Evolutionary conservation across 345 rosid species (phyloP).

Genomic region (Populus tremula): DNA sequence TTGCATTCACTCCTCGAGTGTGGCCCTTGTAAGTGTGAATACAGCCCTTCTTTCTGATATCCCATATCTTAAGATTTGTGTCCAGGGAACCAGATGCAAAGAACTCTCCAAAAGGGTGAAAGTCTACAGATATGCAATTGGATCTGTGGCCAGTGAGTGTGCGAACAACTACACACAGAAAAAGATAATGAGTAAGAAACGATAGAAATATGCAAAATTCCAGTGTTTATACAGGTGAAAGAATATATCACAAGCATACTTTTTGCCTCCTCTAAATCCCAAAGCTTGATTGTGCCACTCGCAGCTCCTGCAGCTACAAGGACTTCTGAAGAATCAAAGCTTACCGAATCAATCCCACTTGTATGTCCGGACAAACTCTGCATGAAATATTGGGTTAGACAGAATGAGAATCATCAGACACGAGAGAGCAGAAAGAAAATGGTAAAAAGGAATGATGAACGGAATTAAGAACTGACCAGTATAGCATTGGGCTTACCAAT

Average conservation of each 20-base stretch:
- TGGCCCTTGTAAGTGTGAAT: constrained; percentile 99
- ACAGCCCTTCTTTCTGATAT: constrained; percentile 91
- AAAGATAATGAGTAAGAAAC: not conserved
- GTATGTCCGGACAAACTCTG: constrained; percentile 97
- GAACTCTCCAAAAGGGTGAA: constrained; percentile 98
- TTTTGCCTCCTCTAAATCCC: constrained; percentile 99
- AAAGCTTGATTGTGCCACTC: constrained; percentile 93
- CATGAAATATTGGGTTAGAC: not conserved
- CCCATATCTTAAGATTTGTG: constrained; percentile 99
- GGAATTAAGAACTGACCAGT: constrained; percentile 62
- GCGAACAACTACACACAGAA: constrained; percentile 66
- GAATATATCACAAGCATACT: constrained; percentile 37
- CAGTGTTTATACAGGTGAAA: not conserved
- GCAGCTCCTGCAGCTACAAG: constrained; percentile 98
- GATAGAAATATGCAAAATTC: not conserved
- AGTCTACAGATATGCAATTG: constrained; percentile 91
- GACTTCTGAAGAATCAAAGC: constrained; percentile 91
- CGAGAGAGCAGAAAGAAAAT: not conserved
- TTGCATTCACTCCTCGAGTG: constrained; percentile 91
- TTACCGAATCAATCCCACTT: constrained; percentile 94
- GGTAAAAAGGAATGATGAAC: not conserved
- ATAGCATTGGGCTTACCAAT: constrained; percentile 98
- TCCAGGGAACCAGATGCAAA: constrained; percentile 98
- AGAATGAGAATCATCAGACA: not conserved
- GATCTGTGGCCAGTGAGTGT: constrained; percentile 96